Evolutionary conservation across 2,329 filamentous ascomycete genomes (phyloP).

Genomic region (Diaporthe velutina): DNA sequence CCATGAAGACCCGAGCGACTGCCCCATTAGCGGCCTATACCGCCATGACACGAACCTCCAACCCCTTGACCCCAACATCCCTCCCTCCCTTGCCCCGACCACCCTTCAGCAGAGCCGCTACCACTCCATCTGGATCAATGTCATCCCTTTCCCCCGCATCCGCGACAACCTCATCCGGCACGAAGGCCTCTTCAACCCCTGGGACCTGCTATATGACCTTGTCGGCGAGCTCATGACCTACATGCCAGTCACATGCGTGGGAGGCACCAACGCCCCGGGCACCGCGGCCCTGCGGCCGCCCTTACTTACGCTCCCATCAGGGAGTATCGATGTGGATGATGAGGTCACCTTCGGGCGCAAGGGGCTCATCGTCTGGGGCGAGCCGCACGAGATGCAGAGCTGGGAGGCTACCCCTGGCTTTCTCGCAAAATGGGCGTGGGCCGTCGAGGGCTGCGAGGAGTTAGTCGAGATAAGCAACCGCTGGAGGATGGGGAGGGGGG

Average conservation of each 20-base stretch:
- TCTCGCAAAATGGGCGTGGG: neutral
- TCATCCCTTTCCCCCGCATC: neutral
- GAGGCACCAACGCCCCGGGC: neutral
- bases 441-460: constrained; percentile 5
- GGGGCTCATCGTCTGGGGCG: constrained; percentile 9
- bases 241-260: neutral
- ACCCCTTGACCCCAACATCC: neutral
- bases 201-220: neutral
- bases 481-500: neutral
- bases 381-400: neutral
- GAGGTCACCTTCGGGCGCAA: neutral
- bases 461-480: neutral
- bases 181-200: neutral
- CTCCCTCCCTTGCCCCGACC: neutral
- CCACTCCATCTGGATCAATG: neutral
- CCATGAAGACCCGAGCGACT: neutral
- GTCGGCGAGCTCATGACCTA: neutral
- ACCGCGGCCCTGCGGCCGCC: neutral
- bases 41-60: neutral
- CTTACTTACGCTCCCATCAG: neutral
- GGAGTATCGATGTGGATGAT: neutral
- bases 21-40: neutral
- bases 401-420: constrained; percentile 1
- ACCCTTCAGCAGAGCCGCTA: neutral
- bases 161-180: neutral